phyloP scores from a whole-genome alignment of 2,329 filamentous ascomycete species.

The Alternaria ethzedia region DNA sequence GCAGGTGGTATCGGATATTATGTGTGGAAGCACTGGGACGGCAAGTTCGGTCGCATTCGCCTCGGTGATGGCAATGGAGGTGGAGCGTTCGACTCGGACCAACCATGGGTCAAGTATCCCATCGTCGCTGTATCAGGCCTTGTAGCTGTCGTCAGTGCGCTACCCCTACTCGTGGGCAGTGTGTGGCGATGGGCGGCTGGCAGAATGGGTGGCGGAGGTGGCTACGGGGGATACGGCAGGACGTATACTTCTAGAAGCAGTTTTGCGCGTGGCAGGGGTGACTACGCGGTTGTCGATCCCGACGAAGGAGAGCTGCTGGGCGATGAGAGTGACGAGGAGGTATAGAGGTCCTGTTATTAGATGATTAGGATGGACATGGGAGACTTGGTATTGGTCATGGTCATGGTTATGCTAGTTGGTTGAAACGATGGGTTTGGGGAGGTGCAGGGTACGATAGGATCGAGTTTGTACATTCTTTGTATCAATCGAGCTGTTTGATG shows the following conservation, averaged over 20 bases:
- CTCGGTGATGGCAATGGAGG: slow-evolving; percentile 69
- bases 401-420: not conserved
- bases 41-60: slow-evolving; percentile 87
- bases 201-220: slow-evolving; percentile 59
- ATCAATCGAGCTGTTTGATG: not conserved
- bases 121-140: slow-evolving; percentile 55
- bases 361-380: not conserved
- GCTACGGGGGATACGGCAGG: slow-evolving; percentile 37
- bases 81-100: slow-evolving; percentile 64
- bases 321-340: slow-evolving; percentile 92
- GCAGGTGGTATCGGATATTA: slow-evolving; percentile 81
- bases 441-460: not conserved
- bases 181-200: slow-evolving; percentile 70
- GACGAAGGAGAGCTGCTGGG: slow-evolving; percentile 95
- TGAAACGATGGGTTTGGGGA: not conserved
- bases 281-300: slow-evolving; percentile 87
- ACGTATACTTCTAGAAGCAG: slow-evolving; percentile 88
- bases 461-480: not conserved
- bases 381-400: not conserved
- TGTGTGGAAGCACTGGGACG: slow-evolving; percentile 82
- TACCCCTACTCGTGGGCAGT: slow-evolving; percentile 73
- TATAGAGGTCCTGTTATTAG: slow-evolving; percentile 47
- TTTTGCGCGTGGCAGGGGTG: slow-evolving; percentile 84
- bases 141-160: slow-evolving; percentile 62
- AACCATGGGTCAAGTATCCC: slow-evolving; percentile 81